Evolutionary conservation across 768 basidiomycete genomes (phyloP), one percentile per base, ranked within the genome.

Genomic region (Piloderma croceum): DNA sequence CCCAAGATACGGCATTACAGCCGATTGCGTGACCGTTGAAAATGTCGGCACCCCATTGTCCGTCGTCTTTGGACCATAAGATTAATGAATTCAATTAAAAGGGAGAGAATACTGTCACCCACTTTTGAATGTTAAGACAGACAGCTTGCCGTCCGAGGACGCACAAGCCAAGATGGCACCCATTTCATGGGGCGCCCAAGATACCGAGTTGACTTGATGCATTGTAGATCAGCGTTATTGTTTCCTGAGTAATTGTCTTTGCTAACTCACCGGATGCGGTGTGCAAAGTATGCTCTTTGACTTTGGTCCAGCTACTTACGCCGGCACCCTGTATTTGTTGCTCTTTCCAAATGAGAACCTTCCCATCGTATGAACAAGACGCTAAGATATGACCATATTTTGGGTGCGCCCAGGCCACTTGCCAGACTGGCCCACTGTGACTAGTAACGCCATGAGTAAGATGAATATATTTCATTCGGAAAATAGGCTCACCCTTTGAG

Each of bases 171-270:
- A 74, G 47, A 97, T 93, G 1, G 96, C 90, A 24, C 94, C 96
- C 11, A 97, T 77, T 58, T 98, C 94, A 52, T 96, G 92, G 2
- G 96, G 92, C n/a, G 94, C 94, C 96, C 96, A 99, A 0, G 90
- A 90, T 17, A 98, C 85, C 1, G 93, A 93, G 67, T 99, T 99
- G 36, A 98, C 94, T 94, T 33, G 3, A 11, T 3, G 4, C 43
- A 23, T 34, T 29, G 21, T 36, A 29, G 19, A 18, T 7, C 35
- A 18, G 37, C 20, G 18, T 23, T 35, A 18, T 17, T 44, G 10
- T 6, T 34, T 6, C 29, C 1, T 12, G 6, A 21, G 13, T 11
- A 3, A 24, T 7, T 13, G 15, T 7, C 24, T 15, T 17, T 31
- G 31, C n/a, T n/a, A 11, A 69, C 73, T 49, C 48, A 92, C 92